Base-by-base conservation (phyloP, 768 basidiomycete species). In the Boletus sp. region DNA sequence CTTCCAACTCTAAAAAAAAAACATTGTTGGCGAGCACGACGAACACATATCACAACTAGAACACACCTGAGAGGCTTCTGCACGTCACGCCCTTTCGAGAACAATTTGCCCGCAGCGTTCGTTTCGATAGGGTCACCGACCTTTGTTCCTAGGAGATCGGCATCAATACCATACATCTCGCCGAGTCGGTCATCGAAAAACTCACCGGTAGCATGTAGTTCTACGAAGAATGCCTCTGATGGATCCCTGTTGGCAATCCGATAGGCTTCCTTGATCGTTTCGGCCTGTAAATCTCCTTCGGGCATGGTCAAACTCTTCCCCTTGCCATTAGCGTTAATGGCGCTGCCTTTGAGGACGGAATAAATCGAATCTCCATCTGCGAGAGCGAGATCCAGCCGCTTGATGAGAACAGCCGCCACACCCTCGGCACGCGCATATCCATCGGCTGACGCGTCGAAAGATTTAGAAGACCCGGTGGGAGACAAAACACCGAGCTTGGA, bases 61-160 rank as follows among this genome's bases (percentile, higher is more conserved):
- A 35, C 54, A 19, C 32, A 65, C 64, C 62, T 56, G 25, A 67
- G 64, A 17, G 53, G 50, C 23, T 57, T 64, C 29, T 56, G 47
- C 17, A 3, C 51, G 30, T 61, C 54, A 5, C 66, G 59, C 9
- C 62, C 59, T 33, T 65, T 46, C 27, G 67, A 59, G 39, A 74
- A 74, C 7, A 70, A 57, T 33, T 65, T 64, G 1, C 79, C 79
- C 21, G 77, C 76, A 66, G 75, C 77, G 51, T 80, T 81, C 10
- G 75, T 75, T 58, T 82, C 80, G 1, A 72, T 76, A 1, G 80
- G 79, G 55, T 82, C 80, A 0, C 79, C 80, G 30, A 65, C 70
- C 35, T 75, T 72, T 3, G 80, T 80, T 34, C 64, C 64, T 64
- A 37, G 2, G 23, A 43, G 23, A 43, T 41, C 10, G 2, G 7